A percentile compares a stretch with the other conserved stretches of the same genome.
Conservation (phyloP, 257 asterid genomes). For the Solanum ahanhuiri region DNA sequence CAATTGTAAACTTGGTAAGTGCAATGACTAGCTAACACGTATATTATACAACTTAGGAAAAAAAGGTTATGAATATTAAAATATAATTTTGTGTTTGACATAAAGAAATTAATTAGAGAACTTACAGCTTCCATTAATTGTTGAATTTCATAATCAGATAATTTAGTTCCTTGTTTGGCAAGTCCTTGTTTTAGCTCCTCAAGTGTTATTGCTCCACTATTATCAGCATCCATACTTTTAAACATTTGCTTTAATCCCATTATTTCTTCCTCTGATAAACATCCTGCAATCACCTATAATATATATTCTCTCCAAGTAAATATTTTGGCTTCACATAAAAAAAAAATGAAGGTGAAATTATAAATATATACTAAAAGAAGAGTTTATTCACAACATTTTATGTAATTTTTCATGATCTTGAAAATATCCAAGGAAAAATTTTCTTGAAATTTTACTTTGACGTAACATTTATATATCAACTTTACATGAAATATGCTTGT, state of each 20-base stretch:
- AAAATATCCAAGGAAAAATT: too few species aligned
- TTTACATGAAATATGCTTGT: neutral
- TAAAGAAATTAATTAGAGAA: neutral
- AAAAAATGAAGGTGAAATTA: neutral
- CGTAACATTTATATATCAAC: neutral
- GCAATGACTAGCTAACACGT: neutral
- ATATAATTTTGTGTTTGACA: neutral
- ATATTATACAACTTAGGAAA: neutral
- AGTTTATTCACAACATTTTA: neutral
- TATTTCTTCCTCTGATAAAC: constrained; percentile 70
- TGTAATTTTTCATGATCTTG: neutral
- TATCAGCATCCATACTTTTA: constrained; percentile 54
- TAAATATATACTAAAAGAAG: too few species aligned
- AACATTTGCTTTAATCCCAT: constrained; percentile 70
- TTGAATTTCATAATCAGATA: constrained; percentile 51
- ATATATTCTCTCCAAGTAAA: constrained; percentile 1
- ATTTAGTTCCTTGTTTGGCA: constrained; percentile 57
- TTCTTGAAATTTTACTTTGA: neutral
- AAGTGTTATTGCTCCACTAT: constrained; percentile 63
- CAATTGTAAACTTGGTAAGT: neutral
- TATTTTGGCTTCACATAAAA: neutral
- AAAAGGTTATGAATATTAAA: neutral
- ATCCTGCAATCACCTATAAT: constrained; percentile 56
- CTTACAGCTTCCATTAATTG: constrained; percentile 77
- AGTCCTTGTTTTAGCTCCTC: constrained; percentile 63